phyloP scores from a whole-genome alignment of 176 grass and related monocot genomes.

The Eleusine indica region DNA sequence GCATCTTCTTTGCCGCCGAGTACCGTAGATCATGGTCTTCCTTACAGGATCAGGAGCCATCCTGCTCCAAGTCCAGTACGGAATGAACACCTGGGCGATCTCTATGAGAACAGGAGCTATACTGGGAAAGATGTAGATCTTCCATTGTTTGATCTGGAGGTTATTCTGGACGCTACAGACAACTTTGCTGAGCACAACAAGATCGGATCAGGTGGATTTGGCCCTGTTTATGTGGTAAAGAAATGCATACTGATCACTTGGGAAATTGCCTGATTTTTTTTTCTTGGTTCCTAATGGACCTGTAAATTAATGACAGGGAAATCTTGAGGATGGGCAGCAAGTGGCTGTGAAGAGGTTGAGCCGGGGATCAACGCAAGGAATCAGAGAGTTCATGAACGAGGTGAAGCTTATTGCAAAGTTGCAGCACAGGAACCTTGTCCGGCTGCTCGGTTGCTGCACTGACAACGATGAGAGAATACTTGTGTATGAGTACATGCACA shows the following conservation, averaged over 20 bases:
- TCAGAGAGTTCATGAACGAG: constrained; percentile 61
- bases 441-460: constrained; percentile 47
- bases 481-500: constrained; percentile 65
- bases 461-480: constrained; percentile 54
- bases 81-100: neutral
- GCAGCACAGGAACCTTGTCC: constrained; percentile 54
- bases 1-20: neutral
- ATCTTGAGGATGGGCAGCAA: constrained; percentile 51
- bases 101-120: neutral
- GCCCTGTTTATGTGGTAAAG: constrained; percentile 59
- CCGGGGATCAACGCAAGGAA: constrained; percentile 38
- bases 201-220: constrained; percentile 64
- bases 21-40: neutral
- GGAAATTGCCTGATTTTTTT: neutral
- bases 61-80: constrained; percentile 2
- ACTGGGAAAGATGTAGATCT: constrained; percentile 38
- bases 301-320: constrained; percentile 40
- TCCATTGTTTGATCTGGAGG: constrained; percentile 38
- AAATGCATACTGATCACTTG: neutral
- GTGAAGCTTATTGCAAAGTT: constrained; percentile 49
- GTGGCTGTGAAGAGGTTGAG: constrained; percentile 59
- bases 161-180: constrained; percentile 27
- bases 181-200: constrained; percentile 38
- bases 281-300: neutral
- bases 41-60: constrained; percentile 1